These are phyloP conservation scores for Mallotus repandus DNA, from an alignment of 441 rosid species.

Conservation along the genomic window DNA sequence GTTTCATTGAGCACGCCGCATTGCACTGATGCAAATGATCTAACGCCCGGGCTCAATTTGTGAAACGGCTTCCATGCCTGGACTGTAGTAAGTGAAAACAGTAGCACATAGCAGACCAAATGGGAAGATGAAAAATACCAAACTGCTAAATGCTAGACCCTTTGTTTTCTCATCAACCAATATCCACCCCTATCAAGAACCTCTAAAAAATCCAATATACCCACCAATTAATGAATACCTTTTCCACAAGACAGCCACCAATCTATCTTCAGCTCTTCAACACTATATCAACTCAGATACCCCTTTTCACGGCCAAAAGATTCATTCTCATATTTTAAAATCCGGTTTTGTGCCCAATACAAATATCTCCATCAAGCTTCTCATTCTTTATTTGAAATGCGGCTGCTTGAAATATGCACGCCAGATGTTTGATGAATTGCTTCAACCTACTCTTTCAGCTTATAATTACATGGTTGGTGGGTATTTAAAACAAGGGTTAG, in stretches of 20 bases:
- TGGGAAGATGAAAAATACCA: conserved; percentile 30
- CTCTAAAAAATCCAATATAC: conserved; percentile 2
- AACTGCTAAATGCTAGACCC: conserved; percentile 17
- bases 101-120: no score
- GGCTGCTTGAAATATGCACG: conserved; percentile 57
- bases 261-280: conserved; percentile 55
- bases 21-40: no score
- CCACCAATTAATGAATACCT: conserved; percentile 20
- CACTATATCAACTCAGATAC: conserved; percentile 57
- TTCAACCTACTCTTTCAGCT: conserved; percentile 64
- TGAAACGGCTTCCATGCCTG: no score
- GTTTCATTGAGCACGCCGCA: no score
- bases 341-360: conserved; percentile 55
- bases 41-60: no score
- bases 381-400: conserved; percentile 51
- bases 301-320: conserved; percentile 58
- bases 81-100: no score
- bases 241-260: conserved; percentile 26
- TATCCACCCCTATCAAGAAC: conserved; percentile 8
- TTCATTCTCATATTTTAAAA: conserved; percentile 64
- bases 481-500: conserved; percentile 47
- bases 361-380: conserved; percentile 66
- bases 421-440: conserved; percentile 75
- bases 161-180: conserved; percentile 17
- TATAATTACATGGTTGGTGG: conserved; percentile 77